Base-by-base conservation (phyloP, 768 basidiomycete species). In the Piloderma croceum region DNA sequence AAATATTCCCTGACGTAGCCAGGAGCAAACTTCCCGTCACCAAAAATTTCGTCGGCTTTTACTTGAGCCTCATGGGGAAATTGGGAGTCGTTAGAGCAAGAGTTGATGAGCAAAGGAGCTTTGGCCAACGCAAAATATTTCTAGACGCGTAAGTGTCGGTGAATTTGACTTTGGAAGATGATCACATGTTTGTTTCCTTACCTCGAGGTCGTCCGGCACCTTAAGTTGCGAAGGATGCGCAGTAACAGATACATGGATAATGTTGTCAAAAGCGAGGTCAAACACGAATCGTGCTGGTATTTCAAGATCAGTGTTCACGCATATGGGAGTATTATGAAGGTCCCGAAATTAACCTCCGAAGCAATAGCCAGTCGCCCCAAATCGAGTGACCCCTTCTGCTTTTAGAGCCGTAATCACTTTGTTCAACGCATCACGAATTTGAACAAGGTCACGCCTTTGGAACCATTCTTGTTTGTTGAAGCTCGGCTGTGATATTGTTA, bases 291-390 rank as follows among this genome's bases (percentile, higher is more conserved):
- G 76, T 11, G 58, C 76, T 77, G 44, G 2, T 15, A 7, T 17
- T 12, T 24, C 22, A n/a, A 13, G n/a, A 9, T 19, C 7, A 3
- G 25, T 17, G 11, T 19, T 17, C 19, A 15, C 41, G 12, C 11
- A 9, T 21, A 10, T 24, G 7, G 22, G 7, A 21, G 6, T 4
- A 11, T 44, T 19, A 32, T 9, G 17, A 31, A 5, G 13, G 6
- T 20, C 32, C n/a, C 31, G 9, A 18, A 11, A 24, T 20, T 20
- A 18, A 71, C 77, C 83, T 44, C 82, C 81, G 40, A 74, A 79
- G 64, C 86, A 89, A 65, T 78, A 87, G 3, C 81, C 83, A 4
- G 73, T 71, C 0, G 78, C 76, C 0, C 64, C 82, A 42, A 88
- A 71, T 6, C 55, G 56, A 2, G 65, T 76, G 17, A 87, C 64